phyloP scores from a whole-genome alignment of 1,284 basidiomycete genomes.

The Ceratobasidium papillatum region DNA sequence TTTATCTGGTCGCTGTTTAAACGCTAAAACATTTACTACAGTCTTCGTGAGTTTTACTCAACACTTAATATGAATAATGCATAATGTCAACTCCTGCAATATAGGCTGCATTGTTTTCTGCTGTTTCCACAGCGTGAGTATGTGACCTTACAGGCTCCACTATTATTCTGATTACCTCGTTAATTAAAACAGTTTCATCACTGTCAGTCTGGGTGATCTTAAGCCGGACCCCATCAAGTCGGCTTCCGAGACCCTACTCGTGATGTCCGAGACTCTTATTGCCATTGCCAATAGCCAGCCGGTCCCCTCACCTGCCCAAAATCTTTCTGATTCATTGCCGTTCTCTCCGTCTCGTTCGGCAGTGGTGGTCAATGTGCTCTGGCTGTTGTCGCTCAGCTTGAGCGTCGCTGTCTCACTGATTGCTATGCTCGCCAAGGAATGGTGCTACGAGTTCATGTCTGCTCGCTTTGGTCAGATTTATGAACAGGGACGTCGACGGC shows the following conservation, averaged over 20 bases:
- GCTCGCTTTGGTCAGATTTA: background rate
- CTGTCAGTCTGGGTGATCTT: slow-evolving; percentile 2
- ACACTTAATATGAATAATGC: background rate
- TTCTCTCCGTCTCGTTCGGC: background rate
- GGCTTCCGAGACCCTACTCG: background rate
- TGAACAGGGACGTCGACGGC: background rate
- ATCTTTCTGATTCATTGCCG: background rate
- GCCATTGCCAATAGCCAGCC: background rate
- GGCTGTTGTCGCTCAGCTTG: background rate
- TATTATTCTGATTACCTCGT: background rate
- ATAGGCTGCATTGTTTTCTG: slow-evolving; percentile 23
- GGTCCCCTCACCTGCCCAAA: background rate
- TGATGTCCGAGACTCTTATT: slow-evolving; percentile 6
- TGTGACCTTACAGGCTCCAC: too few relatives aligned
- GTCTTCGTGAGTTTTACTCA: background rate
- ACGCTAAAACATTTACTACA: background rate
- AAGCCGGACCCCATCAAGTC: background rate
- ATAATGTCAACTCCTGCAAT: background rate
- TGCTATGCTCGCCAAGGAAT: slow-evolving; percentile 17
- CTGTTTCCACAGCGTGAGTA: slow-evolving; percentile 14
- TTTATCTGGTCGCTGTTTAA: too few relatives aligned
- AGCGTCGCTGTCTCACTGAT: slow-evolving; percentile 6
- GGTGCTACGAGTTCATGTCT: slow-evolving; percentile 17
- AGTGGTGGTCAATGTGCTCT: slow-evolving; percentile 3
- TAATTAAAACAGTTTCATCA: background rate